phyloP scores from a whole-genome alignment of 768 basidiomycete species.

The Russula griseocarnosa region DNA sequence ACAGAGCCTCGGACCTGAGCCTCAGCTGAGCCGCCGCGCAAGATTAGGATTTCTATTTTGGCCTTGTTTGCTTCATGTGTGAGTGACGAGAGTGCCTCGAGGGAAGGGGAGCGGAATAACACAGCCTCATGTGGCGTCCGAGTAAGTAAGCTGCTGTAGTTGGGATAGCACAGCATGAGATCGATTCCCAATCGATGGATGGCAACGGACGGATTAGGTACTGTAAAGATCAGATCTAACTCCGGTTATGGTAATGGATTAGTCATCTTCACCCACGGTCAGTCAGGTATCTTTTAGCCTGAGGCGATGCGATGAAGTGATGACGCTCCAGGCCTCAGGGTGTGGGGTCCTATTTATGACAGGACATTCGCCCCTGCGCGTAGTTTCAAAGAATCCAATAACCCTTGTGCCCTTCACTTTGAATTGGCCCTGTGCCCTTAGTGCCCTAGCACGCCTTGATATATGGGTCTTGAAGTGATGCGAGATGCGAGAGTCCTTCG shows the following conservation, averaged over 20 bases:
- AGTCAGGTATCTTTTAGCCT: neutral
- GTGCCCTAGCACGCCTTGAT: neutral
- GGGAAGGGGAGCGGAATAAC: no score
- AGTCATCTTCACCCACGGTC: neutral
- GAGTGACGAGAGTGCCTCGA: no score
- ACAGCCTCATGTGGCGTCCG: no score
- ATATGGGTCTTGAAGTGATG: no score
- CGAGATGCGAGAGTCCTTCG: neutral
- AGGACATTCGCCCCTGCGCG: neutral
- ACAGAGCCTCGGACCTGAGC: no score
- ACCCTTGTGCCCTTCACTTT: neutral
- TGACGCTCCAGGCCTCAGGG: no score
- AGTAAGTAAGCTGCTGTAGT: no score
- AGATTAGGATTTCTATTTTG: neutral
- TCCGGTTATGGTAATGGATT: neutral
- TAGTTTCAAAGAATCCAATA: neutral
- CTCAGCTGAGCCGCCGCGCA: no score
- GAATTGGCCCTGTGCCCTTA: slow-evolving; percentile 2
- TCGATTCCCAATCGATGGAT: neutral
- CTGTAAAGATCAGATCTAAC: neutral
- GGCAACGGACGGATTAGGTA: neutral
- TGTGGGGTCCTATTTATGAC: neutral
- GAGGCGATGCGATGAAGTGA: no score
- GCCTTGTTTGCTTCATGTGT: neutral
- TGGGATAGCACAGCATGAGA: no score